Base-by-base conservation (phyloP, 352 stramenopile species). In the Thraustotheca clavata region DNA sequence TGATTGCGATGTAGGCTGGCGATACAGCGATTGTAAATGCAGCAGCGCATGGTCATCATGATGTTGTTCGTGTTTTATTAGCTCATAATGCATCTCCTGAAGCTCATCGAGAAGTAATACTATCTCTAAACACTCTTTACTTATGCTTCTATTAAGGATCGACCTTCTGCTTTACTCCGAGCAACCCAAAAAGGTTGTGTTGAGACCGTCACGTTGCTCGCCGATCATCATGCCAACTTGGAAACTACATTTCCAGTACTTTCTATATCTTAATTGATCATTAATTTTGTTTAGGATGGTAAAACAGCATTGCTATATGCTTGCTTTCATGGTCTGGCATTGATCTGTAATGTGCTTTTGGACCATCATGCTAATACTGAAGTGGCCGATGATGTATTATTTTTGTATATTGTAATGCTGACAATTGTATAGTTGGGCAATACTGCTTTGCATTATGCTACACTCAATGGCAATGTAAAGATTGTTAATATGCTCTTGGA, bases 261-360 rank as follows among this genome's bases (percentile, higher is more conserved):
- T 18, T 4, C 4, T 60, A 3, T 24, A 48, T 49, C 8, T 3
- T n/a, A 5, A 16, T 49, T 60, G 1, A 60, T 16, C 6, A 12
- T 47, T 61, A 4, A n/a, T 31, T 32, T 5, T 27, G n/a, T 4
- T 18, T 50, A 62, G 55, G 55, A 62, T 33, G 55, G 55, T 18
- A 62, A 62, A 20, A 62, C 55, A 20, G 31, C 55, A n/a, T 31
- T 62, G 6, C 20, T 62, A 12, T 62, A 48, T 27, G 55, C 55
- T 7, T 33, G 31, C 7, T 33, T 18, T 7, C 55, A 62, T 48
- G 55, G 55, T 18, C 31, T 62, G 14, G 34, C 27, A 9, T 41
- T 36, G 3, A 54, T 62, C 31, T 38, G 35, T 11, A 34, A 33
- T 22, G 3, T 62, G 7, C 36, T 62, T 6, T n/a, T 62, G 26